Conservation (phyloP, 441 rosid genomes). For the Corymbia citriodora region DNA sequence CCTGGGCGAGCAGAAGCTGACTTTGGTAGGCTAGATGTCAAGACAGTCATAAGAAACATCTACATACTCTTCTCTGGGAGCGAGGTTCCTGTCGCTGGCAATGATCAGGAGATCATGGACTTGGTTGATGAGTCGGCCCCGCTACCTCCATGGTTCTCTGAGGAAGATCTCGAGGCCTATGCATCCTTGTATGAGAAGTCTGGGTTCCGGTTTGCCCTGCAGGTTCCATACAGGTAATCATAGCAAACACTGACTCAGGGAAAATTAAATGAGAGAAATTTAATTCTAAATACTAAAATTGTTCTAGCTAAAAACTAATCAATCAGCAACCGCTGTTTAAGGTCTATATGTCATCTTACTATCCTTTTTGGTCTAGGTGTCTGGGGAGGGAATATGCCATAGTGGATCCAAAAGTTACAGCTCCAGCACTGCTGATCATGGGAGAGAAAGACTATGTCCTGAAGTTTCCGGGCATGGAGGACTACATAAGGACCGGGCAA, state of each 20-base stretch:
- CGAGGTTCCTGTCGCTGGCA: constrained; percentile 19
- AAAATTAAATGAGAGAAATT: not conserved
- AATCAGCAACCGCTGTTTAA: not conserved
- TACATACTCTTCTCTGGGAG: constrained; percentile 35
- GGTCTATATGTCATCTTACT: not conserved
- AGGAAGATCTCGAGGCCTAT: constrained; percentile 34
- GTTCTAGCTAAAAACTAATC: not conserved
- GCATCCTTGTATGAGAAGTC: constrained; percentile 36
- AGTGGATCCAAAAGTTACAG: constrained; percentile 20
- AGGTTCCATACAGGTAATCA: constrained; percentile 31
- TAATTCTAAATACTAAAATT: not conserved
- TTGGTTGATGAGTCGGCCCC: constrained; percentile 29
- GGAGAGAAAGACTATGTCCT: constrained; percentile 34
- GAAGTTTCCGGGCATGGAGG: constrained; percentile 23
- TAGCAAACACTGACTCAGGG: not conserved
- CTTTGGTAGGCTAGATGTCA: constrained; percentile 28
- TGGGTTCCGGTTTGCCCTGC: constrained; percentile 27
- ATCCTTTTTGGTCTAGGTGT: constrained; percentile 1
- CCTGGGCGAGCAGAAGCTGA: constrained; percentile 41
- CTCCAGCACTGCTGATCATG: constrained; percentile 27
- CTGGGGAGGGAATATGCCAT: constrained; percentile 9
- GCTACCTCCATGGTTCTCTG: constrained; percentile 35
- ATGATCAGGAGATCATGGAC: constrained; percentile 39
- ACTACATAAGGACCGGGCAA: constrained; percentile 19
- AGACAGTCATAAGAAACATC: constrained; percentile 33